Base-by-base conservation (phyloP, 768 basidiomycete species). In the Gyrodon lividus region DNA sequence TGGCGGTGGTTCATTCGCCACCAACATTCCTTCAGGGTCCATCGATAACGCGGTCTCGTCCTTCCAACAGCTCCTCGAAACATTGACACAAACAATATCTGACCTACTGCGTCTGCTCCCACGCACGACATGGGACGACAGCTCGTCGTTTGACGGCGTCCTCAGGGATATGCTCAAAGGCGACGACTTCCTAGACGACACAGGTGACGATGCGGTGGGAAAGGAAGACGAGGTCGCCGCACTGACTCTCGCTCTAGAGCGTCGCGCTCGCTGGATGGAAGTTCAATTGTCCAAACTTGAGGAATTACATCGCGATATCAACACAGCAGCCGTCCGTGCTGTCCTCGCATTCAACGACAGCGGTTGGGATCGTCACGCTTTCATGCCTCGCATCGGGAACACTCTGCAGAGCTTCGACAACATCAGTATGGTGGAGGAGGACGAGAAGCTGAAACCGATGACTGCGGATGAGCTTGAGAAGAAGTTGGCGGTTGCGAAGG, bases 231-330 rank as follows among this genome's bases (percentile, higher is more conserved):
- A 94, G 63, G 90, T 93, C 6, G 88, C 86, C 2, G 87, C 87
- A 16, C 72, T 93, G 53, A 93, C 90, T 2, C 72, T 87, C 43
- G 90, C 89, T 7, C 78, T 94, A 40, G 90, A 92, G 65, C 84
- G 88, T 54, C 87, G 92, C n/a, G 92, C 91, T 14, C 78, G 89
- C 38, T 94, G 91, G 89, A 92, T 94, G 88, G 90, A 93, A 69
- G 87, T 91, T 19, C 91, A 92, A 66, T 70, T 94, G 16, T 89
- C 88, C 0, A 92, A 93, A 65, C 74, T 94, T 31, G 91, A 94
- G 67, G 91, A 91, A 61, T 75, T 93, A 30, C 91, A 94, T 59
- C 86, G 88, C 24, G 91, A 93, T 58, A 92, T 93, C 70, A 94
- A 93, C 68, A 89, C 82, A 2, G 91, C 91, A 6, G 89, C 90